phyloP scores from a whole-genome alignment of 495 filamentous ascomycete species.

The Astrocystis sublimbata region DNA sequence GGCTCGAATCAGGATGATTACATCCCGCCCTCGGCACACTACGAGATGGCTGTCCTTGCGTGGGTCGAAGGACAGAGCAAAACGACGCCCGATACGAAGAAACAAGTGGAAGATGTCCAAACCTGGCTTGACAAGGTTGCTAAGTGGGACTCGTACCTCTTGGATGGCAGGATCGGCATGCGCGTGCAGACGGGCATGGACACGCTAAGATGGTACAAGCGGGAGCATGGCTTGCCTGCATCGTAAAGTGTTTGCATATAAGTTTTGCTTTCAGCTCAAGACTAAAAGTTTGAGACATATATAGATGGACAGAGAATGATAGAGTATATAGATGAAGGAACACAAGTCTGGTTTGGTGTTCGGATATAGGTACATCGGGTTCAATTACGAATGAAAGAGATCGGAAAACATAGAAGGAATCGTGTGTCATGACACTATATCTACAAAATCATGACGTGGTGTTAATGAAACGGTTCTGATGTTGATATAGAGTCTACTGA shows the following conservation, averaged over 20 bases:
- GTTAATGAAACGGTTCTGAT: no score
- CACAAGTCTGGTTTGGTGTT: not conserved
- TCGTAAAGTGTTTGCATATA: not conserved
- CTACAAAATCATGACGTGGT: no score
- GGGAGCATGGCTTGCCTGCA: conserved; percentile 40
- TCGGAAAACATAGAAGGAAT: no score
- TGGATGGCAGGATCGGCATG: conserved; percentile 84
- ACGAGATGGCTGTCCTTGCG: conserved; percentile 81
- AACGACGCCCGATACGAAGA: conserved; percentile 21
- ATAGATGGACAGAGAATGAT: not conserved
- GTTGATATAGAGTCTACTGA: no score
- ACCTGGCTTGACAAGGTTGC: conserved; percentile 75
- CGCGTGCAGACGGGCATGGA: conserved; percentile 79
- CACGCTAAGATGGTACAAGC: conserved; percentile 69
- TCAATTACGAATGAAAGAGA: no score
- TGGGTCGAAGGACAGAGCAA: conserved; percentile 61
- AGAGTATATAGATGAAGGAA: not conserved
- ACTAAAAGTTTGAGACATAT: not conserved
- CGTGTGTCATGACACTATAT: no score
- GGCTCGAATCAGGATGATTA: conserved; percentile 79
- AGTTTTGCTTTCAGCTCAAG: not conserved
- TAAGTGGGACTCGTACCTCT: conserved; percentile 79
- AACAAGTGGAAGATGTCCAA: conserved; percentile 62
- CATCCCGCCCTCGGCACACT: conserved; percentile 75
- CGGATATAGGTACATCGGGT: not conserved